Evolutionary conservation across 495 filamentous ascomycete genomes (phyloP).

Genomic region (Podospora didyma): DNA sequence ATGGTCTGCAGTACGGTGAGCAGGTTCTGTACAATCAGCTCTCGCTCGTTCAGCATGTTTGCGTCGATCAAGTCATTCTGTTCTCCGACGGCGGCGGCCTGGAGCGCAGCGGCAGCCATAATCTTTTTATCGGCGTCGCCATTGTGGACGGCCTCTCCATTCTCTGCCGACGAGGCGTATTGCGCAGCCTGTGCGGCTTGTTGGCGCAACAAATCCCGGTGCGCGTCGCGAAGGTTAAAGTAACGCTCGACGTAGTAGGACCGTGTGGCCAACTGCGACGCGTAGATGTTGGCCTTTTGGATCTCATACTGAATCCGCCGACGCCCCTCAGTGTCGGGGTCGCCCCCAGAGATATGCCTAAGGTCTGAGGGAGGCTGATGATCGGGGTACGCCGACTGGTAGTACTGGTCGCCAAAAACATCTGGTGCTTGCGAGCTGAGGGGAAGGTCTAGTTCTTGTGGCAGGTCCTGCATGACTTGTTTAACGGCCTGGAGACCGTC

Average conservation of each 20-base stretch:
- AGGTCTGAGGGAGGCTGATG: constrained; percentile 34
- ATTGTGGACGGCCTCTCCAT: constrained; percentile 18
- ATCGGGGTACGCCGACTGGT: constrained; percentile 28
- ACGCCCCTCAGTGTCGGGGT: constrained; percentile 36
- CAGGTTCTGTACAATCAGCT: constrained; percentile 70
- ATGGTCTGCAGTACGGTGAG: constrained; percentile 65
- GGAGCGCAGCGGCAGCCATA: constrained; percentile 20
- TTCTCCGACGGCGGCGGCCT: constrained; percentile 14
- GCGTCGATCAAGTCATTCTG: constrained; percentile 40
- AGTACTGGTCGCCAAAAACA: constrained; percentile 30
- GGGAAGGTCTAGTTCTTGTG: constrained; percentile 55
- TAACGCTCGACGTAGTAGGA: constrained; percentile 83
- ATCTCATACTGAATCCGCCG: constrained; percentile 71
- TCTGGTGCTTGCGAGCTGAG: too few species aligned
- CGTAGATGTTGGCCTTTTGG: constrained; percentile 79
- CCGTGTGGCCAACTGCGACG: constrained; percentile 67
- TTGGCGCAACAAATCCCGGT: constrained; percentile 29
- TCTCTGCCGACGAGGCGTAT: constrained; percentile 3
- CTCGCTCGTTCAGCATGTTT: constrained; percentile 63
- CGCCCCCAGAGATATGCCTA: constrained; percentile 29
- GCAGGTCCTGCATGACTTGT: constrained; percentile 54
- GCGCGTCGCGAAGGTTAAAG: constrained; percentile 59
- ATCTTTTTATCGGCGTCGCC: constrained; percentile 16
- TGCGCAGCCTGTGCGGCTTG: constrained; percentile 17
- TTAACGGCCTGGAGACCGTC: constrained; percentile 59